phyloP scores from a whole-genome alignment of 139 green algal genomes.

The Prasinococcaceae sp. region DNA sequence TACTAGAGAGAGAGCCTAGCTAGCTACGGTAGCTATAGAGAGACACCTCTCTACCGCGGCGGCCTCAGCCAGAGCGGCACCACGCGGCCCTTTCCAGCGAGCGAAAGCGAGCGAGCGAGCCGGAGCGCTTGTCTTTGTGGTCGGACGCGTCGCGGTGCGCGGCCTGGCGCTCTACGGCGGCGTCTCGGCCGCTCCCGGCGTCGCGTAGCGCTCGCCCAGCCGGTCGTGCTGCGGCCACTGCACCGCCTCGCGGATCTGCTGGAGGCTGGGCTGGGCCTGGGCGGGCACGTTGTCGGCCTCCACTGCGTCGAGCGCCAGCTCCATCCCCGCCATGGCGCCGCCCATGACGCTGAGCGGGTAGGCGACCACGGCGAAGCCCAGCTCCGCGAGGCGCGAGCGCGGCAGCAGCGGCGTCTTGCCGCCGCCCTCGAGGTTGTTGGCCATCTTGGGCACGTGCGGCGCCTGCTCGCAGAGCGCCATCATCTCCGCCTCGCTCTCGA shows the following conservation, averaged over 20 bases:
- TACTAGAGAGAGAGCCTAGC: no score
- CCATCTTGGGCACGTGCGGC: slow-evolving; percentile 33
- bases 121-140: no score
- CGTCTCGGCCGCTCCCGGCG: no score
- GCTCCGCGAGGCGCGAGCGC: slow-evolving; percentile 45
- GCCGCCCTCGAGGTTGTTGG: slow-evolving; percentile 89
- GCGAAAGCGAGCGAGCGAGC: no score
- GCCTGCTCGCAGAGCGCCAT: slow-evolving; percentile 32
- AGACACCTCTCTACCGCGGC: no score
- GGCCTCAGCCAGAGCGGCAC: no score
- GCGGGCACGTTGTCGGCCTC: neutral
- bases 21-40: no score
- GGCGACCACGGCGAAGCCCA: slow-evolving; percentile 84
- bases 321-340: slow-evolving; percentile 7
- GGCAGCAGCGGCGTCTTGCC: slow-evolving; percentile 76
- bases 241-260: neutral
- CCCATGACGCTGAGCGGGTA: no score
- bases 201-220: neutral
- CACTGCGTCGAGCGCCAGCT: slow-evolving; percentile 1
- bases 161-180: no score
- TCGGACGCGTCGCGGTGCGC: no score
- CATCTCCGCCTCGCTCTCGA: slow-evolving; percentile 76
- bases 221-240: neutral
- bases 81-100: no score
- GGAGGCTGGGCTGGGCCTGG: neutral